Percentiles rank a stretch among this genome's conserved stretches.
These are phyloP conservation scores for Nepenthes alata DNA, from an alignment of 179 eudicot genomes.

Conservation along the genomic window DNA sequence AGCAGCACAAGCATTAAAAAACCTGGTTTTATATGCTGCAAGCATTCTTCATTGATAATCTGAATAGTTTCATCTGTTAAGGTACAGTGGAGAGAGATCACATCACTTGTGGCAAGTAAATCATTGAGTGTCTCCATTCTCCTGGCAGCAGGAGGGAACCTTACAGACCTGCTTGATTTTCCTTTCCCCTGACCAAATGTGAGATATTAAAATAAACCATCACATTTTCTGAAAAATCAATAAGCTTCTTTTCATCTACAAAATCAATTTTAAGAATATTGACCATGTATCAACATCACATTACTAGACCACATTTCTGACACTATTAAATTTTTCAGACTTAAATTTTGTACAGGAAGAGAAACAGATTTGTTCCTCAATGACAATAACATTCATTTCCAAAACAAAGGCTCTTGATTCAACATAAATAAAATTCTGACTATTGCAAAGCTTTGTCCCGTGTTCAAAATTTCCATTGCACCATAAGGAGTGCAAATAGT, in stretches of 20 bases:
- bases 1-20: slow-evolving; percentile 1
- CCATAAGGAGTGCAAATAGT: too few species aligned
- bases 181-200: slow-evolving; percentile 28
- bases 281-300: too few species aligned
- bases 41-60: slow-evolving; percentile 72
- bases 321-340: too few species aligned
- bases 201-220: not conserved
- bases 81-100: slow-evolving; percentile 86
- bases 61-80: slow-evolving; percentile 84
- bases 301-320: too few species aligned
- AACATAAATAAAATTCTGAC: too few species aligned
- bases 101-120: slow-evolving; percentile 95
- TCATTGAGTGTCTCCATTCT: slow-evolving; percentile 99
- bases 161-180: slow-evolving; percentile 35
- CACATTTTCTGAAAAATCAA: not conserved
- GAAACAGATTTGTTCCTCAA: too few species aligned
- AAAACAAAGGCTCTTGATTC: too few species aligned
- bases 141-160: slow-evolving; percentile 85
- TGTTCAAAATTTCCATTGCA: too few species aligned
- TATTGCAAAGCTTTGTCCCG: too few species aligned
- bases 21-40: slow-evolving; percentile 95
- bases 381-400: too few species aligned
- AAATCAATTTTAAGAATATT: not conserved
- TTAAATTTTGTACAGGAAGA: too few species aligned
- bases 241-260: not conserved